These are phyloP conservation scores for Elasticomyces elasticus DNA, from an alignment of 495 filamentous ascomycete species.

Conservation along the genomic window DNA sequence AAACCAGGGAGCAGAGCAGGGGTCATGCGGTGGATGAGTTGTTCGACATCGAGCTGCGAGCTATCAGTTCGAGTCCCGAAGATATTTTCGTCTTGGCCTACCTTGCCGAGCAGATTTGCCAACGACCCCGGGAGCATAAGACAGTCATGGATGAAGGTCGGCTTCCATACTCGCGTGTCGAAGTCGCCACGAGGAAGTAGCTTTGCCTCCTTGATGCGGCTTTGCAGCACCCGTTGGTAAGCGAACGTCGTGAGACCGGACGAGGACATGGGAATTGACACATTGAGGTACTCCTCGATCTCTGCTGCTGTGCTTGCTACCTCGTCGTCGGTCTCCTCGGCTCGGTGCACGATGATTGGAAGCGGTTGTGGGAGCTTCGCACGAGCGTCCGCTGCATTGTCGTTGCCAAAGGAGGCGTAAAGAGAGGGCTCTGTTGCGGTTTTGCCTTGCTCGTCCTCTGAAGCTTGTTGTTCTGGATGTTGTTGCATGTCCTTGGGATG, in stretches of 20 bases:
- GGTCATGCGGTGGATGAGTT: slow-evolving; percentile 6
- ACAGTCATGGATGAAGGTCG: slow-evolving; percentile 21
- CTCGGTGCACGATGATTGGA: not conserved
- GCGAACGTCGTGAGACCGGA: slow-evolving; percentile 6
- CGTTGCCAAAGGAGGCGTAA: not conserved
- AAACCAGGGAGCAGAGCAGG: slow-evolving; percentile 17
- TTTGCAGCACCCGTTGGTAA: slow-evolving; percentile 6
- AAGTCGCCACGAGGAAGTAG: slow-evolving; percentile 5
- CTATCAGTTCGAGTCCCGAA: too few relatives aligned
- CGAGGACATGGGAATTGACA: slow-evolving; percentile 3
- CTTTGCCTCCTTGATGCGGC: slow-evolving; percentile 6
- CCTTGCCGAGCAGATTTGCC: slow-evolving; percentile 13
- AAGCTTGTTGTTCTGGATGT: not conserved
- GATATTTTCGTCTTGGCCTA: too few relatives aligned
- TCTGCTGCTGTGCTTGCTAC: not conserved
- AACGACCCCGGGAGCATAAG: slow-evolving; percentile 18
- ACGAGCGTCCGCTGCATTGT: slow-evolving; percentile 1
- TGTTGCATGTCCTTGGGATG: too few relatives aligned
- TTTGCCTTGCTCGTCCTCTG: not conserved
- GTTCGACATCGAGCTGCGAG: not conserved
- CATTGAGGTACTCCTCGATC: not conserved
- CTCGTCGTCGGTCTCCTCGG: not conserved
- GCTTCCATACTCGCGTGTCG: slow-evolving; percentile 9
- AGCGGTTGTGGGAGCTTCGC: not conserved
- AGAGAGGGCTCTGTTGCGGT: not conserved